Percentiles rank a stretch among this genome's conserved stretches.
phyloP scores from a whole-genome alignment of 331 rosid genomes.

The Arachis monticola region DNA sequence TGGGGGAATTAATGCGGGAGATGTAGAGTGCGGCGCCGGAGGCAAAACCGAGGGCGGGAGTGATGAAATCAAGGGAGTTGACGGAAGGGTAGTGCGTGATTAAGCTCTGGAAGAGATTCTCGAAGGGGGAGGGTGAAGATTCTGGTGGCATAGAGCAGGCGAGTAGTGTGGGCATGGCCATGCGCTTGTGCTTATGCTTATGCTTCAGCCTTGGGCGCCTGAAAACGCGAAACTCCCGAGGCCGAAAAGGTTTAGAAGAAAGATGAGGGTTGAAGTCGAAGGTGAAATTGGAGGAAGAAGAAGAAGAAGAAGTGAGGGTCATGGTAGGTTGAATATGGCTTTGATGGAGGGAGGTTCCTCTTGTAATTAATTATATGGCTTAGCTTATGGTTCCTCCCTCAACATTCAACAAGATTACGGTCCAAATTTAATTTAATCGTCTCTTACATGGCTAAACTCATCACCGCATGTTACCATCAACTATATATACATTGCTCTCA shows the following conservation, averaged over 20 bases:
- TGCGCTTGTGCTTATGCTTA: background rate
- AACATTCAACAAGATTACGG: constrained; percentile 11
- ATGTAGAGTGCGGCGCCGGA: constrained; percentile 60
- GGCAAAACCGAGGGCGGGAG: constrained; percentile 74
- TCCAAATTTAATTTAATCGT: constrained; percentile 15
- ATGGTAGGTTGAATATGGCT: constrained; percentile 13
- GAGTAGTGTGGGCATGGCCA: constrained; percentile 3
- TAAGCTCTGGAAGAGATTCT: constrained; percentile 50
- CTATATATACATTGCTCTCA: constrained; percentile 12
- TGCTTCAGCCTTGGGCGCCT: constrained; percentile 62
- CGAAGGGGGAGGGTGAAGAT: constrained; percentile 2
- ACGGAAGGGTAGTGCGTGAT: constrained; percentile 32
- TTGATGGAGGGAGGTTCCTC: background rate
- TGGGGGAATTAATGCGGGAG: constrained; percentile 37
- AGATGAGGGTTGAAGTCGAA: constrained; percentile 17
- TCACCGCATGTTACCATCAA: constrained; percentile 34
- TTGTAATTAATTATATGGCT: too few relatives aligned
- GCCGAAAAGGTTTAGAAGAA: constrained; percentile 32
- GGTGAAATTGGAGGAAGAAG: background rate
- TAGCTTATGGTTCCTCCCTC: background rate
- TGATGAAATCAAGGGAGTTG: constrained; percentile 45
- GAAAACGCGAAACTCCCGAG: constrained; percentile 56
- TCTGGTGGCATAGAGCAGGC: background rate
- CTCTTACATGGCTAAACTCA: constrained; percentile 12
- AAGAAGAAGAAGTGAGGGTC: constrained; percentile 37